Conservation (phyloP, 2,329 filamentous ascomycete species). For the Xylaria sp. region DNA sequence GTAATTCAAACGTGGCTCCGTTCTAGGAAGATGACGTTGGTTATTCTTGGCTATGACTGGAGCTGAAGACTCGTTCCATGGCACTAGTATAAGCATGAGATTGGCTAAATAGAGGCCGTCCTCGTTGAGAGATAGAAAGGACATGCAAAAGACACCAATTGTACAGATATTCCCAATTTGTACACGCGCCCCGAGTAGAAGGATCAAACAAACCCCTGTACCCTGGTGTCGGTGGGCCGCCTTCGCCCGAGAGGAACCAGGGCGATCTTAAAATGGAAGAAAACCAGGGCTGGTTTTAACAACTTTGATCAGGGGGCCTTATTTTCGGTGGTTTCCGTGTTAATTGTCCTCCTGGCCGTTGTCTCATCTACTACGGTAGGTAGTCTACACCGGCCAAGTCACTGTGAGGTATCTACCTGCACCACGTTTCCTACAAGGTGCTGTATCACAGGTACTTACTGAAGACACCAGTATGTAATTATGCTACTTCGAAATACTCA, state of each 20-base stretch:
- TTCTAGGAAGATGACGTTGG: background rate
- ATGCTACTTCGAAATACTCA: background rate
- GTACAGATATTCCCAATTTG: background rate
- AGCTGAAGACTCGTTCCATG: background rate
- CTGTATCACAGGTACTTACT: background rate
- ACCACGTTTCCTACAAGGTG: background rate
- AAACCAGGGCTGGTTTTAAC: constrained; percentile 20
- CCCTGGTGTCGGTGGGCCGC: constrained; percentile 5
- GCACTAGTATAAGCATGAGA: background rate
- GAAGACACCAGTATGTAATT: background rate
- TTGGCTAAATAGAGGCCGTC: background rate
- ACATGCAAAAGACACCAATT: background rate
- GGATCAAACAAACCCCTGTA: constrained; percentile 31
- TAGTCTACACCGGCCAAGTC: background rate
- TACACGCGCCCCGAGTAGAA: constrained; percentile 17
- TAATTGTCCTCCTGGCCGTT: background rate
- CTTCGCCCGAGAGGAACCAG: constrained; percentile 4
- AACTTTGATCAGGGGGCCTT: constrained; percentile 3
- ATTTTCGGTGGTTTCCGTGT: constrained; percentile 1
- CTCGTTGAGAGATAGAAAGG: background rate
- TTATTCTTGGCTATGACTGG: background rate
- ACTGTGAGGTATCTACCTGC: background rate
- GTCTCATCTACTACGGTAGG: constrained; percentile 13
- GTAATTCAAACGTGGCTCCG: too few species aligned
- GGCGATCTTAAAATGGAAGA: constrained; percentile 14